Evolutionary conservation across 2,329 filamentous ascomycete species (phyloP), one percentile per base, ranked within the genome.

Genomic region (Fusarium buharicum): DNA sequence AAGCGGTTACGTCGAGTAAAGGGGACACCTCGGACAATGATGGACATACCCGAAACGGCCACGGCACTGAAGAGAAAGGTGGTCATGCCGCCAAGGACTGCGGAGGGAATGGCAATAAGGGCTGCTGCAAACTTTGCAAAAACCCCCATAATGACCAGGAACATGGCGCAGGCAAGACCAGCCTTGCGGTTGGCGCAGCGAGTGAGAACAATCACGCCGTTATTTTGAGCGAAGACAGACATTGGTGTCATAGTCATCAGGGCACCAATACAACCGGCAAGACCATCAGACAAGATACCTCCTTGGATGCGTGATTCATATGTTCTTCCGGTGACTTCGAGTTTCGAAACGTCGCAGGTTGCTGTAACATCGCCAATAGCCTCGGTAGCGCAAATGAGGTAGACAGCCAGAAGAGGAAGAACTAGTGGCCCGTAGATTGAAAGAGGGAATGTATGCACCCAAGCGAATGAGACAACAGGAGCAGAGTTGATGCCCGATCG

Each of bases 1-100:
- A 95, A 95, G 20, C 92, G 84, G 69, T 90, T 93, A 47, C 92
- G 86, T 33, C 91, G 85, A n/a, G 85, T 92, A 73, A 94, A 93
- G 0, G 86, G 82, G 3, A 90, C 85, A 31, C 84, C 84, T 16
- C 86, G 85, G 4, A 85, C 81, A 61, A 95, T 87, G 67, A 95
- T 93, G 44, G 89, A 84, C 59, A 95, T 86, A 66, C 92, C 92
- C 0, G 88, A 90, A 2, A 92, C 88, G 2, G 90, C 87, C 6
- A 95, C 91, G 4, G 90, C 85, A 56, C 83, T 84, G 78, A 93
- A 95, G 18, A 95, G 82, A 75, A 95, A 95, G 0, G 90, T 92
- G 0, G 91, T 90, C 88, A 90, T 90, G 43, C 87, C 88, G 33
- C 87, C 88, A 3, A 90, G 81, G 2, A 90, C 86, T 1, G 86